Conservation (phyloP, 495 filamentous ascomycete genomes). For the Podospora pseudoanserina region DNA sequence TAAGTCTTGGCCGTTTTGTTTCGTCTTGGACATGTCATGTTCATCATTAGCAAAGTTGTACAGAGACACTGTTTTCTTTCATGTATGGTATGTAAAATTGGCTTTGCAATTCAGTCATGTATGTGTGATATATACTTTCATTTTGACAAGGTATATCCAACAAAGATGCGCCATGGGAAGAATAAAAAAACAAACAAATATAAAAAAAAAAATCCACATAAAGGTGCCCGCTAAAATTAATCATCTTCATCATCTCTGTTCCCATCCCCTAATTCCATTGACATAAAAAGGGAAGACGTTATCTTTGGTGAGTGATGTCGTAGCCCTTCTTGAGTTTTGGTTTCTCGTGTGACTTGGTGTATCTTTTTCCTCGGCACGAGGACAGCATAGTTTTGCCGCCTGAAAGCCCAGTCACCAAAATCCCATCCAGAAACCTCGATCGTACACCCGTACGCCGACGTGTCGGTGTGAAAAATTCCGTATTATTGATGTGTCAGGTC, state of each 20-base stretch:
- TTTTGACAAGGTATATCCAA: neutral
- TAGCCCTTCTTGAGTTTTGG: neutral
- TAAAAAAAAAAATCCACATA: neutral
- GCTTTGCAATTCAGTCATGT: neutral
- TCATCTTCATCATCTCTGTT: neutral
- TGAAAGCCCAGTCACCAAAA: neutral
- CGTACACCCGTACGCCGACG: neutral
- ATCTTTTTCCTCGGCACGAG: conserved; percentile 2
- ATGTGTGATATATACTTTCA: neutral
- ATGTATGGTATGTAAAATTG: neutral
- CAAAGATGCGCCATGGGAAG: neutral
- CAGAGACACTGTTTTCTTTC: too few species aligned
- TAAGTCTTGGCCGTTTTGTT: neutral
- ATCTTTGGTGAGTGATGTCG: too few species aligned
- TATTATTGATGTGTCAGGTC: conserved; percentile 5
- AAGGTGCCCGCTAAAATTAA: neutral
- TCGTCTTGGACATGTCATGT: neutral
- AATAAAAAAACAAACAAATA: neutral
- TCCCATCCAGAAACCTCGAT: neutral
- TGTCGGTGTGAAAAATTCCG: neutral
- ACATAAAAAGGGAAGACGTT: too few species aligned
- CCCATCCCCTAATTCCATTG: neutral
- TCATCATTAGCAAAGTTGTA: neutral
- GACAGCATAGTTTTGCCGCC: neutral
- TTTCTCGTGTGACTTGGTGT: neutral